These are phyloP conservation scores for Mucor racemosus DNA, from an alignment of 371 early-diverging fungal genomes.

Conservation along the genomic window DNA sequence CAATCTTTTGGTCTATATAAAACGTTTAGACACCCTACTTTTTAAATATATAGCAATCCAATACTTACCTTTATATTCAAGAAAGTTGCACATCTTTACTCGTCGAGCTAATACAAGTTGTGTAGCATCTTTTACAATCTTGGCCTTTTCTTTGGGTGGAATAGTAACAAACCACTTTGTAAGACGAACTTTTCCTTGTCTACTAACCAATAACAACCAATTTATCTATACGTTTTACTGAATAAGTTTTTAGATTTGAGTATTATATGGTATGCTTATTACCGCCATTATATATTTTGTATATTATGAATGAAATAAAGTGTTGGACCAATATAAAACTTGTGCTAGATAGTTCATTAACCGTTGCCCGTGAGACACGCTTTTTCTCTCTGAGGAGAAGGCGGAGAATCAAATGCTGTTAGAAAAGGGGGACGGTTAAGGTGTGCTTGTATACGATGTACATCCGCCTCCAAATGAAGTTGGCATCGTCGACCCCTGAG, in stretches of 20 bases:
- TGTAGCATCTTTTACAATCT: conserved; percentile 94
- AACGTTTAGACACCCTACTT: not conserved
- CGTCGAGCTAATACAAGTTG: conserved; percentile 87
- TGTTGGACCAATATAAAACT: not conserved
- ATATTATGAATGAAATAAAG: conserved; percentile 1
- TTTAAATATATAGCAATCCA: too few species aligned
- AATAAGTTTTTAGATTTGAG: not conserved
- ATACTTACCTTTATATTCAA: conserved; percentile 89
- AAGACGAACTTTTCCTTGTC: conserved; percentile 90
- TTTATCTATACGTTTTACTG: conserved; percentile 59
- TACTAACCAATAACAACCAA: conserved; percentile 70
- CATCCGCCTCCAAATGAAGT: too few species aligned
- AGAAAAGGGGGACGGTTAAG: too few species aligned
- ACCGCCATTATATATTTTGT: conserved; percentile 4
- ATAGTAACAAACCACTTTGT: conserved; percentile 96
- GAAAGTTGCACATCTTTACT: conserved; percentile 96
- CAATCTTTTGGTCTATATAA: conserved; percentile 83
- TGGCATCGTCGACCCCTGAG: not conserved
- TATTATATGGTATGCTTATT: not conserved
- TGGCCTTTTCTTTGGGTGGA: conserved; percentile 89
- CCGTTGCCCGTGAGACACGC: not conserved
- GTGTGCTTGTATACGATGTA: too few species aligned
- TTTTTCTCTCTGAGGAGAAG: not conserved
- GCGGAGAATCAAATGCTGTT: not conserved
- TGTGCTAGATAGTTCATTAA: too few species aligned